Percentiles rank a stretch among this genome's conserved stretches.
These are phyloP conservation scores for Saccharomycopsis sp. DNA, from an alignment of 805 yeast species.

Conservation along the genomic window DNA sequence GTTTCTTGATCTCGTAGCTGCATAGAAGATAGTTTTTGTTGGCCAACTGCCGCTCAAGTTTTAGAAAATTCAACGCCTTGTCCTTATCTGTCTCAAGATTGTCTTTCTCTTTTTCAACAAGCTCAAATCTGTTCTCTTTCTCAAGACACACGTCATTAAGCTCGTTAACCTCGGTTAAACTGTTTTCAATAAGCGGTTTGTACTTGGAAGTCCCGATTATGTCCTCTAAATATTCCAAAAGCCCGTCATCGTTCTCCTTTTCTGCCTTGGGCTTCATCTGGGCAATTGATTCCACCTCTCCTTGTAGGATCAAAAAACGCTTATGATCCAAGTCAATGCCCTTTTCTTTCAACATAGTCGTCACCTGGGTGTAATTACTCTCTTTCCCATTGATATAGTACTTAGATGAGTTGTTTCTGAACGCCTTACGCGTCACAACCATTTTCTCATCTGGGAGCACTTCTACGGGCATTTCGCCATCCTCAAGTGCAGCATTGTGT, in stretches of 20 bases:
- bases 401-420: slow-evolving; percentile 65
- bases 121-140: slow-evolving; percentile 69
- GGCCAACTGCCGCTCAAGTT: slow-evolving; percentile 54
- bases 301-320: slow-evolving; percentile 88
- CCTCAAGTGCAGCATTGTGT: slow-evolving; percentile 25
- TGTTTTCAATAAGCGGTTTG: slow-evolving; percentile 66
- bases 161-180: slow-evolving; percentile 54
- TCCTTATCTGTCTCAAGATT: slow-evolving; percentile 56
- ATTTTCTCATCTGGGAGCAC: slow-evolving; percentile 47
- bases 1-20: slow-evolving; percentile 44
- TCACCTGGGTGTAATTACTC: slow-evolving; percentile 74
- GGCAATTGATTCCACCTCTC: slow-evolving; percentile 97
- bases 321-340: slow-evolving; percentile 95
- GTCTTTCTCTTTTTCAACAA: slow-evolving; percentile 71
- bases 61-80: slow-evolving; percentile 60
- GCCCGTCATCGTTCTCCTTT: slow-evolving; percentile 84
- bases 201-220: slow-evolving; percentile 91
- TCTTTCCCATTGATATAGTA: slow-evolving; percentile 67
- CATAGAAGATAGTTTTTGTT: slow-evolving; percentile 46
- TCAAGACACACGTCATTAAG: slow-evolving; percentile 75
- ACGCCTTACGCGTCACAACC: slow-evolving; percentile 75
- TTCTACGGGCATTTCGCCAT: slow-evolving; percentile 32
- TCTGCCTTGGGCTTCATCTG: slow-evolving; percentile 99
- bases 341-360: slow-evolving; percentile 60
- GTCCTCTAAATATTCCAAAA: slow-evolving; percentile 90